Base-by-base conservation (phyloP, 441 rosid species). In the Daphne laureola region DNA sequence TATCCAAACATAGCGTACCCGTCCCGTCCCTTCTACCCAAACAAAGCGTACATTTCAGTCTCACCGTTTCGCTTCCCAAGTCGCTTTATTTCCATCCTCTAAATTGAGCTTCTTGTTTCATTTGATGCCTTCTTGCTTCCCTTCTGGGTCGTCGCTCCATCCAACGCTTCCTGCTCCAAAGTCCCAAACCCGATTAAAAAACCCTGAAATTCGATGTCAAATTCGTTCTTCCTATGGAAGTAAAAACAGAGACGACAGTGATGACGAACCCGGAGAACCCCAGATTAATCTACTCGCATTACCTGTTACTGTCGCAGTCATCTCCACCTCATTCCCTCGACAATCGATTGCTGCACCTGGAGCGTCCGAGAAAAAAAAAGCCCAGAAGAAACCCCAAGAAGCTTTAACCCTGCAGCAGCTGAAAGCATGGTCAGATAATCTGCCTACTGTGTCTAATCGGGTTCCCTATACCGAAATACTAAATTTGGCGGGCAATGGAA, bases 381-480 rank as follows among this genome's bases (percentile, higher is more conserved):
- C 76, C 48, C 77, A 54, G 54, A 87, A 76, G 71, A 84, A 65
- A 58, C 6, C 79, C 21, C 76, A 70, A 51, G 92, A 85, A 57
- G 64, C 80, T 7, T 66, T 80, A 42, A 80, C 90, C 8, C 78
- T 81, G 0, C 92, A 85, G 42, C 94, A 90, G 79, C 78, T 87
- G 23, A 87, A 72, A 71, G 68, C 71, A 23, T 90, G 98, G 98
- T 67, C 83, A 4, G 73, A 77, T 59, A 77, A 79, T 63, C 76
- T 90, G 6, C 98, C 96, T 50, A 44, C 73, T 54, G 88, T 90
- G 14, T 69, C 81, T 0, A 67, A 66, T 64, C 75, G 86, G 55
- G 81, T 90, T 63, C 92, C 94, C 0, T 90, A 81, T 49, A 90
- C 92, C 43, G 90, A 85, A 16, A 45, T 87, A 21, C 58, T 90